These are phyloP conservation scores for Achaetomiella virescens DNA, from an alignment of 495 filamentous ascomycete species.

Conservation along the genomic window DNA sequence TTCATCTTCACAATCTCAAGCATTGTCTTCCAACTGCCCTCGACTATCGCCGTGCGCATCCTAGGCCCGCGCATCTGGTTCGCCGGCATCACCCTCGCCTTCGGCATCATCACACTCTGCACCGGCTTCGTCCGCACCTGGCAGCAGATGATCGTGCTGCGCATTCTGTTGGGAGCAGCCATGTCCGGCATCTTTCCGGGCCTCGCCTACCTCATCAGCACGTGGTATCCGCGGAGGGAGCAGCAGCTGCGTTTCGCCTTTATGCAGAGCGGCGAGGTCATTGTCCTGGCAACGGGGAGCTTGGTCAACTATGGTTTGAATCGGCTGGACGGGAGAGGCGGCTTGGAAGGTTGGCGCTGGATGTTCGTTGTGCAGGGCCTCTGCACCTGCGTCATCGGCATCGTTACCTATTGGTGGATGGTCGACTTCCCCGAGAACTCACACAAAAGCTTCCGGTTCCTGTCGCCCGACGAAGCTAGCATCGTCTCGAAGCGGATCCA, in stretches of 20 bases:
- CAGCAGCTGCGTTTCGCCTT: constrained; percentile 72
- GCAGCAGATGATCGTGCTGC: constrained; percentile 66
- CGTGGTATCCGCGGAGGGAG: constrained; percentile 67
- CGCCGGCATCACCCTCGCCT: constrained; percentile 57
- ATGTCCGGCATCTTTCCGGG: constrained; percentile 70
- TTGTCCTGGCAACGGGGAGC: constrained; percentile 61
- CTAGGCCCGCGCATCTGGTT: constrained; percentile 68
- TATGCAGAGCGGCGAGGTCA: constrained; percentile 62
- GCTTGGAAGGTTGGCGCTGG: constrained; percentile 67
- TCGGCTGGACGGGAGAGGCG: constrained; percentile 51
- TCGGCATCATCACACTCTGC: constrained; percentile 66
- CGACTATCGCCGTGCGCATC: constrained; percentile 61
- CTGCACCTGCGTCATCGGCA: constrained; percentile 58
- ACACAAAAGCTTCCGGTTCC: constrained; percentile 55
- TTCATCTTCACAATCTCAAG: constrained; percentile 74
- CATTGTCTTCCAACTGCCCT: constrained; percentile 69
- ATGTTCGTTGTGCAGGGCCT: constrained; percentile 66
- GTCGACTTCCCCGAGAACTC: constrained; percentile 72
- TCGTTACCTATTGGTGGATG: constrained; percentile 73
- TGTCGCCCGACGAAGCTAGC: constrained; percentile 51
- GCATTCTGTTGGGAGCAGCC: constrained; percentile 63
- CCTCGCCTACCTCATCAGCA: constrained; percentile 61
- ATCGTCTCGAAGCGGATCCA: constrained; percentile 54
- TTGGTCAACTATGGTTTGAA: constrained; percentile 71
- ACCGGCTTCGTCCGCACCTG: constrained; percentile 66